Evolutionary conservation across 2,329 filamentous ascomycete species (phyloP), one percentile per base, ranked within the genome.

Genomic region (Pseudogymnoascus destructans): DNA sequence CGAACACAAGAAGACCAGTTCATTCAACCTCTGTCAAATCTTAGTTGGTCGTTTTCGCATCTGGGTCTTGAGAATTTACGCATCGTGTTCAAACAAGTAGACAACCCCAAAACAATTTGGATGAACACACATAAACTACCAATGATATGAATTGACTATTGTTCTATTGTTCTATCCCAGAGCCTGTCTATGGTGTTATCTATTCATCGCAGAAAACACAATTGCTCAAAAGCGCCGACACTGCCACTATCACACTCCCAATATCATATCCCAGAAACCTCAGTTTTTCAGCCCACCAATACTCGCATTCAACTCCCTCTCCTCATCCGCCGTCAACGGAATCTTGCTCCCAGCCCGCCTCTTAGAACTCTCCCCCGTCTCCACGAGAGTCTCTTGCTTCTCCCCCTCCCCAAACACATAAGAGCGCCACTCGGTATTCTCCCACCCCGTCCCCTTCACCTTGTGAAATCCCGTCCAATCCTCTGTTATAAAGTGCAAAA

Each of bases 401-500:
- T 49, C 55, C 46, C 64, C 62, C 15, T 52, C 54, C 3, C 46
- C 59, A 58, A 70, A 70, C 11, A 57, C 56, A 61, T 68, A 70
- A 33, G 59, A 62, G 15, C 68, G 56, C 25, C 57, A 66, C 62
- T 69, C 67, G 0, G 64, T 67, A 59, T 70, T 70, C 36, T 59
- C 58, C 68, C 67, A 70, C 5, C 67, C 67, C 0, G 68, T 70
- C 1, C 67, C 67, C 3, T 57, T 60, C 17, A 65, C 65, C 54
- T 60, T 62, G 11, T 61, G 60, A 25, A 61, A 58, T 2, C 82
- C 86, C 58, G 81, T 75, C 81, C 84, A 95, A 66, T 95, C 89
- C 64, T 90, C 81, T 0, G 88, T 93, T 62, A 95, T 73, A 66
- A 89, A 95, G 70, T 95, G 90, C 65, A 95, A 69, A 64, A 91